Evolutionary conservation across 176 grass and related monocot species (phyloP), one percentile per base, ranked within the genome.

Genomic region (Oryza longistaminata): DNA sequence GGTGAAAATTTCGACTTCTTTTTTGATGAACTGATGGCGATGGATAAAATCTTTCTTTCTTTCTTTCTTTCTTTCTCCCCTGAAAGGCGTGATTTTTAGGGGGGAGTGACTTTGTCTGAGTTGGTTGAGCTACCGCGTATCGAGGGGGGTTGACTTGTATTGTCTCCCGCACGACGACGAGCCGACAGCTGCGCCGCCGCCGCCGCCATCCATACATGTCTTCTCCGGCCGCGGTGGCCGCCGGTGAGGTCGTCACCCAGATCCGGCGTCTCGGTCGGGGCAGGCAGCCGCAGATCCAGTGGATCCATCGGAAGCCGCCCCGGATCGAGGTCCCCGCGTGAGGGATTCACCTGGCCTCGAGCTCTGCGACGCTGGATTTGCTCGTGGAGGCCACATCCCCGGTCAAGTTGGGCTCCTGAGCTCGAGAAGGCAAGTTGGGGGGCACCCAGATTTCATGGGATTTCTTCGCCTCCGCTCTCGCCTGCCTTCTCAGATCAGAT

Each of bases 11-110:
- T 66, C 78, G 60, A 82, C 73, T 37, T 37, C 12, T 58, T 71
- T 71, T 82, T 77, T 70, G 78, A 14, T 82, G 84, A 77, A 62
- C n/a, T 82, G 88, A 73, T 46, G 37, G 58, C 58, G 58, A 62
- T 62, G 22, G 58, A 62, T 62, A 62, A 62, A 62, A 37, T 37
- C 35, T 37, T 6, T 66, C 42, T 9, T 43, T 77, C 43, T 34
- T 34, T 34, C 33, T 34, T 42, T 27, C 27, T 35, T 35, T 35
- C 34, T 35, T 21, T 76, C 8, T 66, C 22, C 45, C 22, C 45
- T 82, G 43, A 72, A 40, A 64, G 73, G 73, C 82, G 78, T 82
- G 26, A 19, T 77, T 86, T 37, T 65, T 82, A 66, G 72, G 9
- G 1, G 42, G 78, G 5, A 37, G 35, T 6, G 35, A 86, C 80